Base-by-base conservation (phyloP, 1,139 yeast genomes). In the Diutina sp. region DNA sequence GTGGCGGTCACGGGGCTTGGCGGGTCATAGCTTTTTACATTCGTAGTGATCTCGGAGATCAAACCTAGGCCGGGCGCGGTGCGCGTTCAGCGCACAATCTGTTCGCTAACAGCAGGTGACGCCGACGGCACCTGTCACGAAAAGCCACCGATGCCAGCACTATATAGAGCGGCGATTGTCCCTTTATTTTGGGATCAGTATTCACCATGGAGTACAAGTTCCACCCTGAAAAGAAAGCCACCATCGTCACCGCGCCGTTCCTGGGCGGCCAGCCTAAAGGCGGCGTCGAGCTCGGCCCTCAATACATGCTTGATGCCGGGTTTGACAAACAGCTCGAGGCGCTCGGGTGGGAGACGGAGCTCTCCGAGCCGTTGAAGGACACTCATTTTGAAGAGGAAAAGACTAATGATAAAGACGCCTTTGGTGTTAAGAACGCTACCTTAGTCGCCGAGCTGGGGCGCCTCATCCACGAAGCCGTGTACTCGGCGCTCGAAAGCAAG, bases 271-370 rank as follows among this genome's bases (percentile, higher is more conserved):
- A 91, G 70, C 95, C 91, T 56, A 87, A 88, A 65, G 82, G 85
- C 45, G 99, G 99, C 57, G 97, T 91, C 48, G 98, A 91, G 66
- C 80, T 84, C 58, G 99, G 97, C 35, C 98, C 99, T n/a, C 81
- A 84, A 60, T 85, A 82, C 67, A 76, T 91, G 61, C 69, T 90
- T 57, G 79, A 85, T 61, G 82, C 83, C 58, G 97, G 97, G 4
- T 77, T 91, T 58, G 74, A 81, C 59, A 64, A 77, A 46, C 87
- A 86, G 63, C 68, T 91, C 58, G 71, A 80, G 61, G 71, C 73
- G 3, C 75, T 90, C 57, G 96, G 95, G 25, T 91, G 97, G 97
- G 70, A 74, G 28, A 78, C 84, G 16, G 65, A 71, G 6, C 68
- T 87, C 58, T 73, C 71, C 41, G 78, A 82, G 44, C 90, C 96